phyloP scores from a whole-genome alignment of 2,329 filamentous ascomycete species.

The Raffaelea albimanens region DNA sequence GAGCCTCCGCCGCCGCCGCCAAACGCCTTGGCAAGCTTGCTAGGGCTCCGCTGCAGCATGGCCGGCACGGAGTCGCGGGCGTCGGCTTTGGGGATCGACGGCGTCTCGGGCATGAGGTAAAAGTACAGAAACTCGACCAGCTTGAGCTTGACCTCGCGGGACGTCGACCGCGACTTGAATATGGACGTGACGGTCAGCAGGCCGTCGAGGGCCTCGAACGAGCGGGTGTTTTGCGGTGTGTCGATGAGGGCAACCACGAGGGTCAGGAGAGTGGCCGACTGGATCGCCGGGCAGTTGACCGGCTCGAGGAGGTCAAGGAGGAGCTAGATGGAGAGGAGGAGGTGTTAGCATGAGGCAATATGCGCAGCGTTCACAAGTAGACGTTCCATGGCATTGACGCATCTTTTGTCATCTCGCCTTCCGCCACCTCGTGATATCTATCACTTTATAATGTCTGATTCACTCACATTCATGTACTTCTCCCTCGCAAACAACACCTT shows the following conservation, averaged over 20 bases:
- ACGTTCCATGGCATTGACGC: no score
- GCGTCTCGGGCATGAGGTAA: constrained; percentile 90
- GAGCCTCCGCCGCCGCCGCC: constrained; percentile 24
- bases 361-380: no score
- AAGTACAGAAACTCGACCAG: constrained; percentile 98
- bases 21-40: constrained; percentile 55
- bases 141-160: constrained; percentile 84
- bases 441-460: no score
- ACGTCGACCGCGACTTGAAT: constrained; percentile 81
- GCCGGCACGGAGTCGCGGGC: constrained; percentile 29
- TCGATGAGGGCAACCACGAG: constrained; percentile 85
- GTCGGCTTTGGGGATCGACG: constrained; percentile 40
- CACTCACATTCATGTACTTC: constrained; percentile 84
- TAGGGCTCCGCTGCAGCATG: constrained; percentile 57
- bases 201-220: constrained; percentile 86
- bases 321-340: constrained; percentile 34
- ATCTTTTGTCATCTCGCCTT: no score
- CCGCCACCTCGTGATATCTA: no score
- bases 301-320: constrained; percentile 91
- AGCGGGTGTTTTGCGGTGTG: constrained; percentile 76
- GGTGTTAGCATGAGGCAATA: no score
- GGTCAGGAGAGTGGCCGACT: constrained; percentile 80
- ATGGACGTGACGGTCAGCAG: constrained; percentile 84
- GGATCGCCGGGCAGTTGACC: constrained; percentile 83
- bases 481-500: constrained; percentile 80